Evolutionary conservation across 345 rosid genomes (phyloP).

Genomic region (Clausena lansium): DNA sequence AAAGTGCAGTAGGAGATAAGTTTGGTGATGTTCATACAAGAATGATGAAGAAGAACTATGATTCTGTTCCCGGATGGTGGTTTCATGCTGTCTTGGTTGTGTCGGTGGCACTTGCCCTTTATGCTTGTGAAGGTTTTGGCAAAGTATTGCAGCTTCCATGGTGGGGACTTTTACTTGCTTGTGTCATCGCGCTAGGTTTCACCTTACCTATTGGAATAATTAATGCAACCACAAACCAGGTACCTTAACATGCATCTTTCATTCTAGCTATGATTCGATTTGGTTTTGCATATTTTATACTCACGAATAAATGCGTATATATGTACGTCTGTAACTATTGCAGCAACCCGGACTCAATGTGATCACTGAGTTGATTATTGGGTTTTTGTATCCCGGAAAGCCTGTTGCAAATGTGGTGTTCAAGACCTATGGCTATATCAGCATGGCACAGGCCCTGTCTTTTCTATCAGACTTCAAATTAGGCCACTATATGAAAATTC

Average conservation of each 20-base stretch:
- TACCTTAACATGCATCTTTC: background rate
- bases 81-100: slow-evolving; percentile 27
- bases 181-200: slow-evolving; percentile 39
- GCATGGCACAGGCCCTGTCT: slow-evolving; percentile 40
- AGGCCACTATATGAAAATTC: slow-evolving; percentile 64
- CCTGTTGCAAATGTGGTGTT: slow-evolving; percentile 49
- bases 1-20: slow-evolving; percentile 28
- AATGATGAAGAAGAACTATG: slow-evolving; percentile 63
- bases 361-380: slow-evolving; percentile 50
- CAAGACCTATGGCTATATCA: slow-evolving; percentile 48
- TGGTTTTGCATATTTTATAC: background rate
- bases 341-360: slow-evolving; percentile 56
- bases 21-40: slow-evolving; percentile 61
- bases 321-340: background rate
- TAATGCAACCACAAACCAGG: slow-evolving; percentile 56
- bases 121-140: slow-evolving; percentile 48
- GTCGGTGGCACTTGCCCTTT: slow-evolving; percentile 32
- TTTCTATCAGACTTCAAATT: slow-evolving; percentile 49
- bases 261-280: background rate
- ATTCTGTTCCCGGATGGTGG: slow-evolving; percentile 56
- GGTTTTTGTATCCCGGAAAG: slow-evolving; percentile 52
- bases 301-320: too few species aligned
- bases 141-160: slow-evolving; percentile 51
- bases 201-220: slow-evolving; percentile 49
- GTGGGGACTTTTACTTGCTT: slow-evolving; percentile 48